phyloP scores from a whole-genome alignment of 805 yeast genomes.

The Suhomyces kilbournensis region DNA sequence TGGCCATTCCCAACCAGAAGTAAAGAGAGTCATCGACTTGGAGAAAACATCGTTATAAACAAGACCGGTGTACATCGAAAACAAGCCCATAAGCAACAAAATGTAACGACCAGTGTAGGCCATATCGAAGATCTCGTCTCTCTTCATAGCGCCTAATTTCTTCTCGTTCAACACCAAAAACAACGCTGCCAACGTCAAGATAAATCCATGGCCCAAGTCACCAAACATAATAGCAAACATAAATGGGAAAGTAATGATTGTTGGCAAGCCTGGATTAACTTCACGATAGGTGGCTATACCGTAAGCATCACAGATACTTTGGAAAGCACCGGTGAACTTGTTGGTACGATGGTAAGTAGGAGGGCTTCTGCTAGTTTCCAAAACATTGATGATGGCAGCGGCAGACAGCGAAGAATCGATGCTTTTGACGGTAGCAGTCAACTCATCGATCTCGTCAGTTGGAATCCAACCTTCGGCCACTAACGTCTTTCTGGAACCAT shows the following conservation, averaged over 20 bases:
- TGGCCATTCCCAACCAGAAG: conserved; percentile 71
- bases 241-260: conserved; percentile 73
- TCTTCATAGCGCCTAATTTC: conserved; percentile 47
- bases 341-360: conserved; percentile 71
- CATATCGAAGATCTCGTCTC: conserved; percentile 78
- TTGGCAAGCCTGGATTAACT: conserved; percentile 72
- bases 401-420: conserved; percentile 52
- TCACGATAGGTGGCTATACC: conserved; percentile 75
- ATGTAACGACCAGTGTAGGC: conserved; percentile 71
- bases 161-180: conserved; percentile 55
- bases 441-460: conserved; percentile 61
- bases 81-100: conserved; percentile 64
- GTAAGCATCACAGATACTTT: conserved; percentile 70
- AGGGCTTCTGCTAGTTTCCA: conserved; percentile 64
- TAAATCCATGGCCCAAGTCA: conserved; percentile 75
- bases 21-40: conserved; percentile 63
- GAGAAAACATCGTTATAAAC: conserved; percentile 72
- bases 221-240: conserved; percentile 86
- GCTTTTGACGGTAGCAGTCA: conserved; percentile 64
- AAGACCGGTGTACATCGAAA: conserved; percentile 73
- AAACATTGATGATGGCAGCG: conserved; percentile 52
- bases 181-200: conserved; percentile 55
- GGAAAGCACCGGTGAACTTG: conserved; percentile 68
- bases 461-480: conserved; percentile 98
- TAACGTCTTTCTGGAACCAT: conserved; percentile 77